Evolutionary conservation across 768 basidiomycete genomes (phyloP), one percentile per base, ranked within the genome.

Genomic region (Auriculariales sp.): DNA sequence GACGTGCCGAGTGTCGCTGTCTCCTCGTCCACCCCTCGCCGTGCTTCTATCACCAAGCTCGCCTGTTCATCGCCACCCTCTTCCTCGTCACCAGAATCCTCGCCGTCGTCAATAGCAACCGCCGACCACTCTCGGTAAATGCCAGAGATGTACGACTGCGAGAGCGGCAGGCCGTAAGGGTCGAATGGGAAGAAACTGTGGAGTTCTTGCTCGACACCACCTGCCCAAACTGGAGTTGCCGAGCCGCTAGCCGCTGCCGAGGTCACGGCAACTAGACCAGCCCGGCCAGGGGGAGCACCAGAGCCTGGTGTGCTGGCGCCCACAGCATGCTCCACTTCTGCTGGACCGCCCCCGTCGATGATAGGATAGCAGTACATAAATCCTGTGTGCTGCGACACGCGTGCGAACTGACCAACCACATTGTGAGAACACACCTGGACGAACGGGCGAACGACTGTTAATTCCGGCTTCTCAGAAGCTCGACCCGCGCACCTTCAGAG

Each of bases 121-220:
- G 78, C 69, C 15, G 79, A 70, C 94, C 94, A 99, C 53, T 93
- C 88, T 39, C 92, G 72, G 59, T 97, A 99, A 25, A 95, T 75
- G 7, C 70, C 71, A 48, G 88, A 79, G 49, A 99, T 84, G 58
- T 81, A 95, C 19, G 65, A 62, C 28, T 74, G 70, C 31, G 89
- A 91, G 51, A 78, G 73, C 0, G 89, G 84, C 3, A 99, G 78
- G 52, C 81, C 85, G 69, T 90, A 98, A 2, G 95, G 95, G 63
- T 99, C 95, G 61, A 99, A 99, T 0, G 95, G 95, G 71, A 99
- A 99, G 70, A 97, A 98, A 10, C 82, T 79, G 60, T 90, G 91
- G 49, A 98, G 71, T 52, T 93, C 90, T 7, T 75, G 69, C 47
- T 75, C 75, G 52, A 70, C 57, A 45, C 66, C 65, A 46, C 58